phyloP scores from a whole-genome alignment of 2,329 filamentous ascomycete species.

The Fusarium subglutinans region DNA sequence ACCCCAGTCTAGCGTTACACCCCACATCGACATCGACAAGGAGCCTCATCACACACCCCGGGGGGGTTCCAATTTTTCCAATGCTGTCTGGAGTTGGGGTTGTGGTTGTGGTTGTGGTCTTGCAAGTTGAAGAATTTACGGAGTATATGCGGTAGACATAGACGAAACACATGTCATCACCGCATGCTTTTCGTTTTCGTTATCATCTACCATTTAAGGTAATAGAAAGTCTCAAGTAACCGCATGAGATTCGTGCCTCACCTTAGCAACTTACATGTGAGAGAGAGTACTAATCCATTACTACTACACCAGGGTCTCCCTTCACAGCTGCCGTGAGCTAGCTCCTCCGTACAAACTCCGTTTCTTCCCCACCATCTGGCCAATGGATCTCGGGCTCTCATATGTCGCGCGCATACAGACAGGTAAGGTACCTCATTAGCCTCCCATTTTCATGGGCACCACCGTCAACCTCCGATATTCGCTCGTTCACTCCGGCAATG shows the following conservation, averaged over 20 bases:
- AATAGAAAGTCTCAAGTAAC: background rate
- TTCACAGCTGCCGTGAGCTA: background rate
- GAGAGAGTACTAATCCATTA: background rate
- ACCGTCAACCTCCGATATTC: slow-evolving; percentile 29
- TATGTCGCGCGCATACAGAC: slow-evolving; percentile 19
- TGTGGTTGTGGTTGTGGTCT: background rate
- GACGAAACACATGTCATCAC: background rate
- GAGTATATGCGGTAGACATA: no score
- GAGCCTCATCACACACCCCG: slow-evolving; percentile 18
- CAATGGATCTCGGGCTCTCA: slow-evolving; percentile 3
- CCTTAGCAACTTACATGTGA: background rate
- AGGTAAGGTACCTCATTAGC: slow-evolving; percentile 13
- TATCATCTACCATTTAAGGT: no score
- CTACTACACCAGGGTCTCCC: slow-evolving; percentile 15
- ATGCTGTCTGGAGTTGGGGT: background rate
- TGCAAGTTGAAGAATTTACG: background rate
- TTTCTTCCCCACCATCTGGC: slow-evolving; percentile 17
- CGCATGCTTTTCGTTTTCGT: background rate
- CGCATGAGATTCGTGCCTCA: background rate
- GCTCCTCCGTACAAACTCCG: slow-evolving; percentile 13
- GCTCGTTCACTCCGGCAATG: slow-evolving; percentile 19
- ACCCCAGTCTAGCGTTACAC: slow-evolving; percentile 31
- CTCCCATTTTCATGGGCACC: slow-evolving; percentile 14
- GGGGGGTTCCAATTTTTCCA: background rate
- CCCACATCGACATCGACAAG: slow-evolving; percentile 16